Evolutionary conservation across 75 land plant species (phyloP).

Genomic region (Sequoia sempervirens): DNA sequence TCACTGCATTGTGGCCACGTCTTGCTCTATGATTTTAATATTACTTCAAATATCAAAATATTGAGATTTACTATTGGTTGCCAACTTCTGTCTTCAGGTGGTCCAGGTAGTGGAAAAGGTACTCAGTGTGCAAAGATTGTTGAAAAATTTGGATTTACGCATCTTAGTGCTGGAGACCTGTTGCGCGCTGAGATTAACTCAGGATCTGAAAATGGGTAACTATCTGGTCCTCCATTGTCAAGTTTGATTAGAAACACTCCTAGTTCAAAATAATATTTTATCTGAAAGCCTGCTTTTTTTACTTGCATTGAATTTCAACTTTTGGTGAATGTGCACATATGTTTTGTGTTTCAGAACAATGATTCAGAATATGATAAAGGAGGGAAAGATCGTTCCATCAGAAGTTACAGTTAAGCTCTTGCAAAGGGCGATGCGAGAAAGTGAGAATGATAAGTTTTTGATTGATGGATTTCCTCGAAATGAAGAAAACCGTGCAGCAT

Average conservation of each 20-base stretch:
- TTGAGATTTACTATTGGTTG: neutral
- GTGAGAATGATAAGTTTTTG: conserved; percentile 77
- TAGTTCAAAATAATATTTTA: neutral
- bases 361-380: conserved; percentile 92
- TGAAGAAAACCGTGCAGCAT: conserved; percentile 93
- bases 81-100: conserved; percentile 36
- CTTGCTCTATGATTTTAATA: neutral
- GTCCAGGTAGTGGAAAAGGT: conserved; percentile 96
- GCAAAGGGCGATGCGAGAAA: conserved; percentile 77
- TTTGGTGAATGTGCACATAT: conserved; percentile 1
- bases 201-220: conserved; percentile 86
- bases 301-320: neutral
- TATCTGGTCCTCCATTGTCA: neutral
- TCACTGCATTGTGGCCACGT: neutral
- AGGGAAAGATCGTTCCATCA: conserved; percentile 94
- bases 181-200: conserved; percentile 82
- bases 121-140: conserved; percentile 88
- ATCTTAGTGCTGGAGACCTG: conserved; percentile 91
- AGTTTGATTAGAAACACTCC: neutral
- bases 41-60: neutral
- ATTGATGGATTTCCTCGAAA: conserved; percentile 99
- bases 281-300: neutral
- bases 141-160: conserved; percentile 72
- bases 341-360: conserved; percentile 42
- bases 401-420: conserved; percentile 90